A percentile compares a stretch with the other conserved stretches of the same genome.
phyloP scores from a whole-genome alignment of 2,329 filamentous ascomycete genomes.

The Exophiala dermatitidis region DNA sequence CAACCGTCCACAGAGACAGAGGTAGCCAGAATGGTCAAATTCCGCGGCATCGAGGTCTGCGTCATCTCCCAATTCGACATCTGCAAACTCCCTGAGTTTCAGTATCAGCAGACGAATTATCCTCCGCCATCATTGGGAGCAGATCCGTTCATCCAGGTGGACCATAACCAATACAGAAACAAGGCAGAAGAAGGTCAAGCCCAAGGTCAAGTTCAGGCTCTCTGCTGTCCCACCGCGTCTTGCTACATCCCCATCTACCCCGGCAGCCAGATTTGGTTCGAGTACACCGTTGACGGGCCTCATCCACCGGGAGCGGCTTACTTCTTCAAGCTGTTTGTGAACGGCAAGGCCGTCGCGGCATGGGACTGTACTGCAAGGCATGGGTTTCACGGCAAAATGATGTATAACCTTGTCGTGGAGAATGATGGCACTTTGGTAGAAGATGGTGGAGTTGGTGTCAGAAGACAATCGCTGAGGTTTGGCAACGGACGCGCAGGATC shows the following conservation, averaged over 20 bases:
- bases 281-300: conserved; percentile 26
- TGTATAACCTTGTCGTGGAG: conserved; percentile 19
- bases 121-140: background rate
- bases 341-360: conserved; percentile 15
- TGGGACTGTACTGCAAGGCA: conserved; percentile 26
- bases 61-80: conserved; percentile 26
- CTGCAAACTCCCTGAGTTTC: conserved; percentile 23
- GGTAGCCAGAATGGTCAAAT: conserved; percentile 22
- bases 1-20: background rate
- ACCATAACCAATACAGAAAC: background rate
- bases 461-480: conserved; percentile 20
- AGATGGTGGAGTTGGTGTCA: conserved; percentile 10
- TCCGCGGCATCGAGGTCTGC: conserved; percentile 24
- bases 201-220: background rate
- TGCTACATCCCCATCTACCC: conserved; percentile 25
- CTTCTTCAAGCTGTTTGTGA: conserved; percentile 25
- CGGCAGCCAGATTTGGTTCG: conserved; percentile 27
- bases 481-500: conserved; percentile 7
- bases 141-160: conserved; percentile 7
- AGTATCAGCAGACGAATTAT: background rate
- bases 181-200: background rate
- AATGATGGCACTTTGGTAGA: conserved; percentile 7
- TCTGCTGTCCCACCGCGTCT: conserved; percentile 9
- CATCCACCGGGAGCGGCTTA: conserved; percentile 24
- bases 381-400: conserved; percentile 25